phyloP scores from a whole-genome alignment of 371 early-diverging fungal species.

The Homolaphlyctis polyrhiza region DNA sequence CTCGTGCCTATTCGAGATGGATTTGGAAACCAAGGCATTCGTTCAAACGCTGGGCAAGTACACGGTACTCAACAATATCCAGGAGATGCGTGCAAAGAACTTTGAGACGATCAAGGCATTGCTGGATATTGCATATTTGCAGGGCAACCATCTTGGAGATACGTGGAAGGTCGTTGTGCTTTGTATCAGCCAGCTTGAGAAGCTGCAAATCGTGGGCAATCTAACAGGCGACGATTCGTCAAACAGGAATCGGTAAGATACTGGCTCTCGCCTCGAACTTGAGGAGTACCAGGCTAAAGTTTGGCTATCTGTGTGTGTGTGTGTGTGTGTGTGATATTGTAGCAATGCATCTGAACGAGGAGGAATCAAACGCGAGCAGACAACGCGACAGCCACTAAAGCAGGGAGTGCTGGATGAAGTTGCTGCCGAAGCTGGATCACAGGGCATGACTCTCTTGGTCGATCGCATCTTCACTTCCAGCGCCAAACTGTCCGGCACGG shows the following conservation, averaged over 20 bases:
- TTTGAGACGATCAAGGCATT: conserved; percentile 81
- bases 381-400: not conserved
- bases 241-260: not conserved
- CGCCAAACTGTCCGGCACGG: conserved; percentile 43
- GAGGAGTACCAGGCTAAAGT: no score
- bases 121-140: conserved; percentile 72
- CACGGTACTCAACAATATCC: conserved; percentile 72
- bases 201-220: conserved; percentile 24
- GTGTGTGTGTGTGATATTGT: no score
- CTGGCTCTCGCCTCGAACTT: no score
- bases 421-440: conserved; percentile 49
- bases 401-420: not conserved
- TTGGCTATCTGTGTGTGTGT: no score
- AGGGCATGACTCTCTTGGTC: conserved; percentile 64
- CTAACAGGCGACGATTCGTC: not conserved
- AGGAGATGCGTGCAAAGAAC: conserved; percentile 80
- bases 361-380: not conserved
- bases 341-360: not conserved
- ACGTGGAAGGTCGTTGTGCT: conserved; percentile 86
- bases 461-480: conserved; percentile 78
- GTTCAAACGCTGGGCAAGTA: conserved; percentile 83
- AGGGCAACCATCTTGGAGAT: conserved; percentile 77
- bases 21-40: conserved; percentile 82
- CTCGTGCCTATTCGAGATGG: conserved; percentile 80
- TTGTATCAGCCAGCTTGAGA: conserved; percentile 84